These are phyloP conservation scores for Cytospora mali DNA, from an alignment of 2,329 filamentous ascomycete species.

Conservation along the genomic window DNA sequence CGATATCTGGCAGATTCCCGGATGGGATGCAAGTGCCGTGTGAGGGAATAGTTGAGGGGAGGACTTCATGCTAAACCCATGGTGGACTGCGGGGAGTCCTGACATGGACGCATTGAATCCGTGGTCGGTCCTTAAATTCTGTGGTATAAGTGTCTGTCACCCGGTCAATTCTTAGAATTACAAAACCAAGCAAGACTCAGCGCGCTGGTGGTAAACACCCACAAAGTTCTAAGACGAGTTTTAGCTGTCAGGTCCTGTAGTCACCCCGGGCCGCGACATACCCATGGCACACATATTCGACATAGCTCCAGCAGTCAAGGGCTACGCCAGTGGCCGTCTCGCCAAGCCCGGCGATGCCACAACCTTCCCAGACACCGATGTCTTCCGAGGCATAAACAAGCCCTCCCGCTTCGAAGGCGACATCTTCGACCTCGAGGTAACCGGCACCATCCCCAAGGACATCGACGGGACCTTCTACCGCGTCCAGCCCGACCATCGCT, in stretches of 20 bases:
- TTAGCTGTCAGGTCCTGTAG: too few relatives aligned
- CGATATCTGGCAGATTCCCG: neutral
- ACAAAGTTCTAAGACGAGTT: too few relatives aligned
- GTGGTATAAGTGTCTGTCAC: too few relatives aligned
- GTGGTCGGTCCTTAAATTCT: too few relatives aligned
- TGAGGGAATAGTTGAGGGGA: neutral
- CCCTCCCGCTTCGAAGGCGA: conserved; percentile 41
- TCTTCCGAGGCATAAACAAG: conserved; percentile 43
- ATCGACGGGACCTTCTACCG: conserved; percentile 53
- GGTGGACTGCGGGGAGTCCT: too few relatives aligned
- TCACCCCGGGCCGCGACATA: too few relatives aligned
- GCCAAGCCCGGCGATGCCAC: conserved; percentile 33
- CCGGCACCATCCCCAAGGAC: conserved; percentile 45
- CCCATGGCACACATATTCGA: conserved; percentile 43
- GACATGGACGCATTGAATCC: too few relatives aligned
- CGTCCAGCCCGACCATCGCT: conserved; percentile 55
- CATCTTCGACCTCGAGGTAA: conserved; percentile 44
- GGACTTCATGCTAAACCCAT: too few relatives aligned
- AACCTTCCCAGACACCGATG: conserved; percentile 39
- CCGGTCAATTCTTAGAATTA: too few relatives aligned
- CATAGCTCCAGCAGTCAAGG: conserved; percentile 36
- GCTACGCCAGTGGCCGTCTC: conserved; percentile 38
- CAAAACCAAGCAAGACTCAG: too few relatives aligned
- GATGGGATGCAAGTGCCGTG: neutral
- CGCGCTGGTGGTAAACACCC: too few relatives aligned